These are phyloP conservation scores for Sutorius australiensis DNA, from an alignment of 768 basidiomycete species.

Conservation along the genomic window DNA sequence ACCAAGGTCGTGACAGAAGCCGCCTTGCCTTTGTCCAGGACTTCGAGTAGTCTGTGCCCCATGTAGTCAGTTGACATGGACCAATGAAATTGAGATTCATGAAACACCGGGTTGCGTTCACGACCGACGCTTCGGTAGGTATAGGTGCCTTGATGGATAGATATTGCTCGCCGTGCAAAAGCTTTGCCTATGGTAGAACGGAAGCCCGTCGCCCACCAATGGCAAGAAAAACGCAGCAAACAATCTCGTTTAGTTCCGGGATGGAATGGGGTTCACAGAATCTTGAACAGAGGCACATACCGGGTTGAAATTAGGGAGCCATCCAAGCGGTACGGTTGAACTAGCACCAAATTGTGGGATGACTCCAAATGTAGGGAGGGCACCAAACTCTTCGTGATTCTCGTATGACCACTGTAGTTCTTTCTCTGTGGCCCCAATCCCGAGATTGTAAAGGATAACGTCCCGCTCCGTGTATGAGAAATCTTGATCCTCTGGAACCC, in stretches of 20 bases:
- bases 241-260: background rate
- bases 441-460: conserved; percentile 92
- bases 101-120: conserved; percentile 64
- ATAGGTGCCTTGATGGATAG: conserved; percentile 82
- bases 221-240: background rate
- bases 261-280: background rate
- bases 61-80: conserved; percentile 7
- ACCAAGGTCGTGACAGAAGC: conserved; percentile 80
- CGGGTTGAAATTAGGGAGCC: conserved; percentile 93
- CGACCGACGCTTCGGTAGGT: conserved; percentile 77
- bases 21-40: conserved; percentile 89
- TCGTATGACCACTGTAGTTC: conserved; percentile 93
- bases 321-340: conserved; percentile 66
- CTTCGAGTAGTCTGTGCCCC: conserved; percentile 63
- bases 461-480: conserved; percentile 86
- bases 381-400: conserved; percentile 78
- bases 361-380: conserved; percentile 93
- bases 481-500: conserved; percentile 47
- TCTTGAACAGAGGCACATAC: conserved; percentile 41
- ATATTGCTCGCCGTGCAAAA: conserved; percentile 98
- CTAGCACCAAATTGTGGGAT: conserved; percentile 85
- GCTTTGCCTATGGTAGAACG: conserved; percentile 60
- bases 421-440: conserved; percentile 88
- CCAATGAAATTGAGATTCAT: conserved; percentile 14
- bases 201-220: background rate